Evolutionary conservation across 1,284 basidiomycete species (phyloP), one percentile per base, ranked within the genome.

Genomic region (Cystobasidium slooffiae): DNA sequence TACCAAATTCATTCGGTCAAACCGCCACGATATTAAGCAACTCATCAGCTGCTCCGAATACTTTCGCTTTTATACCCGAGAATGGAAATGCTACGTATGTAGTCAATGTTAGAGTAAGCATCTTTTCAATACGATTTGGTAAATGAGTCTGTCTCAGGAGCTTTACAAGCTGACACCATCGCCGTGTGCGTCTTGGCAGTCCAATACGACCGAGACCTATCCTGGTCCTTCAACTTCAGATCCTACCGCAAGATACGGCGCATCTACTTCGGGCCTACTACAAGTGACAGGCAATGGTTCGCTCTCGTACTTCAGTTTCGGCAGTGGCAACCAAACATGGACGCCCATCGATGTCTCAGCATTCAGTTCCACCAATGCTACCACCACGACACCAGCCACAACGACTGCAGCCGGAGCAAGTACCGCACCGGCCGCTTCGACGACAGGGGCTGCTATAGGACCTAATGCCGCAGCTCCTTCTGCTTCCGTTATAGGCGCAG

Each of bases 11-110:
- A 18, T 51, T 20, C 31, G 70, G 70, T 8, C 62, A 65, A 46
- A 65, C 70, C 10, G 70, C 49, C 20, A 73, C 70, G 9, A 73
- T 73, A 24, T 44, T 65, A 10, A 73, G 70, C 41, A 73, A 73
- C 41, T 73, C 70, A 9, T 73, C 70, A 31, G 47, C 70, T n/a
- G 70, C 70, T 12, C 70, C 70, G 9, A 44, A 24, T n/a, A 56
- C 51, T 6, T 73, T 73, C 47, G 70, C 70, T 18, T 73, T 64
- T 46, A 49, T 73, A 5, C 70, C 70, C 5, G 70, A 73, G 16
- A 24, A 43, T 58, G 70, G 62, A n/a, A 62, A 59, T 52, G 52
- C 41, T 41, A 73, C 62, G 8, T 73, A 65, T 51, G 58, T 73
- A 9, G 44, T 73, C 53, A 73, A 73, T 59, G 53, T 62, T 6